Conservation (phyloP, 169 alveolate genomes). For the Theileria annulata region DNA sequence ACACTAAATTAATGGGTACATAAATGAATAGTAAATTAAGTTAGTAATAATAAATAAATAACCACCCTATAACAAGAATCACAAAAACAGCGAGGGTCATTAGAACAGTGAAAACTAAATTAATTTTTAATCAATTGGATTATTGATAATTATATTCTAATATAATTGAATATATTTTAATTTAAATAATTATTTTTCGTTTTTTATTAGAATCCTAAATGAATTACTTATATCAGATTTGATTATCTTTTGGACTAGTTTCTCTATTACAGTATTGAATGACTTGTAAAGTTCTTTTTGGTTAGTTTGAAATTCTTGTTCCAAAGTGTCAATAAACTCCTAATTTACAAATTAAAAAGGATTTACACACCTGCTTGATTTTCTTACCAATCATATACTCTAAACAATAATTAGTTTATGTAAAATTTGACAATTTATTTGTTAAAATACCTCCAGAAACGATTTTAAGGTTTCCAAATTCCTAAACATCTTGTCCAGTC, state of each 20-base stretch:
- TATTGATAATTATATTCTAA: too few relatives aligned
- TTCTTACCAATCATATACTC: background rate
- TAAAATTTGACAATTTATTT: background rate
- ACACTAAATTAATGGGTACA: too few relatives aligned
- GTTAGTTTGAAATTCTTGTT: conserved; percentile 1
- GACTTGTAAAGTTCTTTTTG: conserved; percentile 31
- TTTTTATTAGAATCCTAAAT: too few relatives aligned
- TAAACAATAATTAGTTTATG: background rate
- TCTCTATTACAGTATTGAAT: conserved; percentile 20
- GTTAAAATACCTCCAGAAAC: conserved; percentile 10
- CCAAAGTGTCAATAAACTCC: conserved; percentile 21
- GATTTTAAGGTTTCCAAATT: conserved; percentile 12
- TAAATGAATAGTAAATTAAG: background rate
- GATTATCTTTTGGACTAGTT: background rate
- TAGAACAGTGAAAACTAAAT: conserved; percentile 7
- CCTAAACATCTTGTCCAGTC: background rate
- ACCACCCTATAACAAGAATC: background rate
- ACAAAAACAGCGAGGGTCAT: background rate
- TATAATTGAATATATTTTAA: too few relatives aligned
- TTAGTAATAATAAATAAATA: background rate
- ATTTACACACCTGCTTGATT: conserved; percentile 1
- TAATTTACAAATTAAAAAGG: background rate
- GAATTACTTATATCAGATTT: background rate
- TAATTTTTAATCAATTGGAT: background rate
- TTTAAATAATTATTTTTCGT: too few relatives aligned